Evolutionary conservation across 2,329 filamentous ascomycete species (phyloP), one percentile per base, ranked within the genome.

Genomic region (Talaromyces atroroseus): DNA sequence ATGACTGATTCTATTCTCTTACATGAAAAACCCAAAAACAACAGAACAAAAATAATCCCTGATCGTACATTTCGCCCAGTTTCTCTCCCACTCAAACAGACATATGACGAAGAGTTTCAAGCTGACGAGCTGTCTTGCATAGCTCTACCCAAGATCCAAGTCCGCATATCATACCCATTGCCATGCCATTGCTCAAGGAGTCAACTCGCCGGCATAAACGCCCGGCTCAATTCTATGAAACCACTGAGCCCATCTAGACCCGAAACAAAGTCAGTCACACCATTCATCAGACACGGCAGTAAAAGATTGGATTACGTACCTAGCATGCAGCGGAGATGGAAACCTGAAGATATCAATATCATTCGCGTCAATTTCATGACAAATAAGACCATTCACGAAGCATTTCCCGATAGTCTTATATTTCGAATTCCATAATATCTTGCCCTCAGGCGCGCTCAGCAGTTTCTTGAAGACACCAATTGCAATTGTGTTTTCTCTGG

Each of bases 171-270:
- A 32, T 16, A 5, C 14, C 18, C 21, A 45, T 18, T 18, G 42
- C 10, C 18, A 45, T n/a, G 8, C 21, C 38, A 5, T 14, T 38
- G 32, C n/a, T 29, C 47, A 54, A 38, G 55, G 55, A 1, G 49
- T 52, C 34, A 52, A n/a, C 24, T 57, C 55, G 3, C 55, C 55
- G 8, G 29, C 49, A 29, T 52, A 57, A 18, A 57, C 44, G n/a
- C 20, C 34, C 2, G 49, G 34, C 23, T 45, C 49, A 2, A 57
- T 57, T 10, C 49, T 24, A 14, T 57, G 55, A 44, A 53, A 46
- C 55, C 50, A 54, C 23, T 44, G 36, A 0, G 55, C 55, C 50
- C 55, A 57, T 49, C 55, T 57, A 21, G 18, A 3, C 45, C 18
- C n/a, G 6, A 16, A 21, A 36, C 21, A 2, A 32, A 3, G 5